Evolutionary conservation across 1,284 basidiomycete genomes (phyloP).

Genomic region (Ceratobasidium sp.): DNA sequence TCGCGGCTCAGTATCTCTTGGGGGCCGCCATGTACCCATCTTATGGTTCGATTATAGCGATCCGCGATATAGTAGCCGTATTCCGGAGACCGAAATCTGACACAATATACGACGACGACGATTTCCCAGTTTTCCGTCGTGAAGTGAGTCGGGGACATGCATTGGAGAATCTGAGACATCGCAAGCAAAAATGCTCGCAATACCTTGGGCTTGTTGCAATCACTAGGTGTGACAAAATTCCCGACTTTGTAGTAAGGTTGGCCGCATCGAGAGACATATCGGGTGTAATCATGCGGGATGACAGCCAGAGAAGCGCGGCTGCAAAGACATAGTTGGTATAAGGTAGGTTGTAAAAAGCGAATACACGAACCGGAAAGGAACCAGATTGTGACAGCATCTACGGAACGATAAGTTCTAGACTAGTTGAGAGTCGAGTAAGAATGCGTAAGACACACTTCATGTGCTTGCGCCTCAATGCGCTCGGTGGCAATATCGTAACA

Average conservation of each 20-base stretch:
- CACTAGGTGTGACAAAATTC: not conserved
- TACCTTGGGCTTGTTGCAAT: not conserved
- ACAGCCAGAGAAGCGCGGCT: not conserved
- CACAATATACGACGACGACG: not conserved
- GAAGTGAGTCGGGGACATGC: not conserved
- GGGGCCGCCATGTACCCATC: not conserved
- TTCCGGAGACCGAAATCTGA: not conserved
- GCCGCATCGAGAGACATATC: not conserved
- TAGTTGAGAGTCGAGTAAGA: not conserved
- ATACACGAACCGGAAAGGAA: not conserved
- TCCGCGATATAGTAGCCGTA: conserved; percentile 3
- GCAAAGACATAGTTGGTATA: not conserved
- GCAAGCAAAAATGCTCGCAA: not conserved
- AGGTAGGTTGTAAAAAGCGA: not conserved
- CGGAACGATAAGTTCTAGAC: not conserved
- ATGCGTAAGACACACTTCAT: not conserved
- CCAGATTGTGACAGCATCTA: not conserved
- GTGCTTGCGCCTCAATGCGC: not conserved
- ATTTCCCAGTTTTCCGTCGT: not conserved
- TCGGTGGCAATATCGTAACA: not conserved
- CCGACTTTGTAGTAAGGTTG: not conserved
- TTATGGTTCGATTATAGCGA: not conserved
- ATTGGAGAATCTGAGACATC: not conserved
- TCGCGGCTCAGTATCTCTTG: not conserved
- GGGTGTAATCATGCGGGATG: not conserved